These are phyloP conservation scores for Cryptosporidium ubiquitum DNA, from an alignment of 169 alveolate species.

Conservation along the genomic window DNA sequence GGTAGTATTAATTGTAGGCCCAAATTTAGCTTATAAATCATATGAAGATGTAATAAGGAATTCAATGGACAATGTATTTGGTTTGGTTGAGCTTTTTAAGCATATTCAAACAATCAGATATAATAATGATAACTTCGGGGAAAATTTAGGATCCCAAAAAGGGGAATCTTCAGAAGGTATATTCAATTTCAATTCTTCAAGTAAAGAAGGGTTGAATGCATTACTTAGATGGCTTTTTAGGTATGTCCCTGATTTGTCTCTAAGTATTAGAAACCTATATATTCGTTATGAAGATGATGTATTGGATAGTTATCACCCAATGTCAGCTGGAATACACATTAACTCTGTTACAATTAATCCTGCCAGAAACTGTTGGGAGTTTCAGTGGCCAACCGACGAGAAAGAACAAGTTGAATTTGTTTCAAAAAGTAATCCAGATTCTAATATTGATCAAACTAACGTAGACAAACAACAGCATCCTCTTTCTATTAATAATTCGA, in stretches of 20 bases:
- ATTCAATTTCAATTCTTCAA: constrained; percentile 16
- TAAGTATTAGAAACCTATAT: constrained; percentile 52
- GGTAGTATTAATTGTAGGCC: constrained; percentile 62
- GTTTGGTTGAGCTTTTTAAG: constrained; percentile 36
- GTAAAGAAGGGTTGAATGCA: constrained; percentile 67
- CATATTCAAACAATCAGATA: constrained; percentile 36
- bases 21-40: constrained; percentile 65
- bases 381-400: constrained; percentile 67
- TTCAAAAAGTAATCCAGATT: background rate
- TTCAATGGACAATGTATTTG: constrained; percentile 64
- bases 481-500: constrained; percentile 13
- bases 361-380: constrained; percentile 71
- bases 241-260: constrained; percentile 64
- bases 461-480: background rate
- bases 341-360: constrained; percentile 65
- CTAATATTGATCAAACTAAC: background rate
- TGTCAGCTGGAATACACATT: constrained; percentile 66
- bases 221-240: constrained; percentile 63
- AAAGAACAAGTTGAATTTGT: constrained; percentile 44
- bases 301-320: constrained; percentile 55
- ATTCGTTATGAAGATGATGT: constrained; percentile 69
- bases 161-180: background rate
- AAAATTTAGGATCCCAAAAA: background rate
- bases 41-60: constrained; percentile 44
- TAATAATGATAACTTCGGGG: constrained; percentile 11